Evolutionary conservation across 78 protist genomes (phyloP).

Genomic region (Dictyostelium citrinum): DNA sequence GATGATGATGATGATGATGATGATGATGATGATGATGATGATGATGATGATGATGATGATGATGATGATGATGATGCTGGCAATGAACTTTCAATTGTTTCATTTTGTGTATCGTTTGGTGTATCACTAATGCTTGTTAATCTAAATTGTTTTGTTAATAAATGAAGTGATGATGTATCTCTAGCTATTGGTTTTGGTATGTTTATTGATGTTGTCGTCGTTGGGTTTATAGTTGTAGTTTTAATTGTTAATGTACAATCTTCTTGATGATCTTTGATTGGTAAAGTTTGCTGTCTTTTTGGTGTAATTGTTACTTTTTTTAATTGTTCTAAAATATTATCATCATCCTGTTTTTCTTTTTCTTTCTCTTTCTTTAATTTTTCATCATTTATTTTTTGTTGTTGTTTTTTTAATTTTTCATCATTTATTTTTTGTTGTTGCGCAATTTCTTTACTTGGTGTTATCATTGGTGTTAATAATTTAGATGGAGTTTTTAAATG

Average conservation of each 20-base stretch:
- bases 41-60: neutral
- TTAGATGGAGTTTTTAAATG: neutral
- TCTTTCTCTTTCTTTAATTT: neutral
- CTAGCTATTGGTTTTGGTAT: neutral
- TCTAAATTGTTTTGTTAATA: neutral
- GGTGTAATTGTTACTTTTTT: neutral
- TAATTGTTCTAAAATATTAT: neutral
- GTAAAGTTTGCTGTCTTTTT: neutral
- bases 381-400: neutral
- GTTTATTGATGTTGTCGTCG: neutral
- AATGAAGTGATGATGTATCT: constrained; percentile 1
- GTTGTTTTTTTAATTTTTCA: neutral
- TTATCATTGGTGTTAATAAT: neutral
- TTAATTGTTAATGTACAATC: neutral
- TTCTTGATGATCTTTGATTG: neutral
- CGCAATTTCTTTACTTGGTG: neutral
- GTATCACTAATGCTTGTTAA: neutral
- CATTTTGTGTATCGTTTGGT: neutral
- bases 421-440: neutral
- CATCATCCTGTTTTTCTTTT: neutral
- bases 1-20: neutral
- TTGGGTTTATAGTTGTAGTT: neutral
- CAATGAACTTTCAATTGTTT: neutral
- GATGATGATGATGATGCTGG: neutral
- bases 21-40: neutral